Conservation (phyloP, 139 green algal genomes). For the Trebouxia sp. region DNA sequence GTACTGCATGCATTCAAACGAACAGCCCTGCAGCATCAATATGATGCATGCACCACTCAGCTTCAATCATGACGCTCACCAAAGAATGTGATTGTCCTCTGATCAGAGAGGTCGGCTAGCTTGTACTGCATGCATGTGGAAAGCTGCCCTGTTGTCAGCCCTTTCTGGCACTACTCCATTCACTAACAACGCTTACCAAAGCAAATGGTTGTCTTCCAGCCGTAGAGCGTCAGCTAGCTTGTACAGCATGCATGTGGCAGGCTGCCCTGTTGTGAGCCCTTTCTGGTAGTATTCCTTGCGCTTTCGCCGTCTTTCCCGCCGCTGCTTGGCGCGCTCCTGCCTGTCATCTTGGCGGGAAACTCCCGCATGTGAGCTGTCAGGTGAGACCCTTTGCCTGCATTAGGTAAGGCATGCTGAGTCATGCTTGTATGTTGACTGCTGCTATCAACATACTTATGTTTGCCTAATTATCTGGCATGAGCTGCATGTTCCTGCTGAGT, state of each 20-base stretch:
- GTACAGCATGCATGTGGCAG: constrained; percentile 70
- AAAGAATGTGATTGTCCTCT: too few relatives aligned
- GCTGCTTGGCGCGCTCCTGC: neutral
- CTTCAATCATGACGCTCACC: too few relatives aligned
- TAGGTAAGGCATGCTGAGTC: too few relatives aligned
- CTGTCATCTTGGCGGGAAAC: neutral
- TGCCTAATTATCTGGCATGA: too few relatives aligned
- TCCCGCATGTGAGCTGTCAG: neutral
- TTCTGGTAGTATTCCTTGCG: constrained; percentile 60
- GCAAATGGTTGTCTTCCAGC: constrained; percentile 61
- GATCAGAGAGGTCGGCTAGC: too few relatives aligned
- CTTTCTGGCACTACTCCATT: constrained; percentile 59
- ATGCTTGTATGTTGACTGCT: too few relatives aligned
- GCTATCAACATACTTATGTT: too few relatives aligned
- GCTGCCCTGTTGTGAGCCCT: constrained; percentile 70
- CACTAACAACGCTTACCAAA: constrained; percentile 69
- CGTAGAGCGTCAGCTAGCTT: constrained; percentile 61
- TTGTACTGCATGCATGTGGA: constrained; percentile 65
- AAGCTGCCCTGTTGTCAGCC: constrained; percentile 72
- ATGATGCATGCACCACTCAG: too few relatives aligned
- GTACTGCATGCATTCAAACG: too few relatives aligned
- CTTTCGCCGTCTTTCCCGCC: neutral
- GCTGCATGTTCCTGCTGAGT: too few relatives aligned
- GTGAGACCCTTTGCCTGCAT: constrained; percentile 8
- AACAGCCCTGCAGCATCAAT: too few relatives aligned